Percentiles rank a stretch among this genome's conserved stretches.
Conservation (phyloP, 345 rosid species). For the Kernera saxatilis region DNA sequence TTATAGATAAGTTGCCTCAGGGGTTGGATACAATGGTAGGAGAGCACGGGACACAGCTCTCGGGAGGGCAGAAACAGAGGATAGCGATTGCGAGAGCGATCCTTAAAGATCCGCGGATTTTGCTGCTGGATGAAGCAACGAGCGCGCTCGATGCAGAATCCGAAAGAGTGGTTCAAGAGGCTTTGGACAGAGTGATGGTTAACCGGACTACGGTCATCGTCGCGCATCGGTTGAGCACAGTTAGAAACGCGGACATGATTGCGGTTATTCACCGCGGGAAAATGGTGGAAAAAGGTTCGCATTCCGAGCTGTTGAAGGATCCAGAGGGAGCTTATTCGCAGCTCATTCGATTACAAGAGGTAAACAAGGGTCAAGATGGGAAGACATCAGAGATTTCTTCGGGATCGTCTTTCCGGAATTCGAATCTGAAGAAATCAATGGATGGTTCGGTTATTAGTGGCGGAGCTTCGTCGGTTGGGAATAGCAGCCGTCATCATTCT, state of each 20-base stretch:
- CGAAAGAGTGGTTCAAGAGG: conserved; percentile 79
- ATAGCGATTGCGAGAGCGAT: conserved; percentile 88
- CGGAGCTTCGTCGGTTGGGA: conserved; percentile 15
- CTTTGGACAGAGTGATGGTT: conserved; percentile 74
- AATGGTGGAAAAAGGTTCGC: conserved; percentile 77
- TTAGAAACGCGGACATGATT: conserved; percentile 63
- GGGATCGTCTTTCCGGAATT: conserved; percentile 34
- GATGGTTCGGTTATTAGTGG: conserved; percentile 19
- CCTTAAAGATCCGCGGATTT: conserved; percentile 64
- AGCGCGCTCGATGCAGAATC: conserved; percentile 91
- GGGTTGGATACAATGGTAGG: conserved; percentile 91
- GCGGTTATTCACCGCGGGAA: conserved; percentile 79
- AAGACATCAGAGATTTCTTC: neutral
- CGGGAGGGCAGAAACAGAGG: conserved; percentile 97
- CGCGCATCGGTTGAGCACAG: conserved; percentile 81
- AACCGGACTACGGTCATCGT: conserved; percentile 71
- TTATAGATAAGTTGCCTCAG: conserved; percentile 73
- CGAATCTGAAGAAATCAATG: conserved; percentile 18
- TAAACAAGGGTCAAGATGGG: conserved; percentile 18
- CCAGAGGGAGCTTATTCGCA: conserved; percentile 78
- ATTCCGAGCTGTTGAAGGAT: conserved; percentile 49
- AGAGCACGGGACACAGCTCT: conserved; percentile 87
- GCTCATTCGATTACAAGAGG: conserved; percentile 66
- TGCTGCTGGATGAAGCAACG: conserved; percentile 86
- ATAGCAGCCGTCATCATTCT: conserved; percentile 30